A percentile compares a stretch with the other conserved stretches of the same genome.
Evolutionary conservation across 1,284 basidiomycete genomes (phyloP).

Genomic region (Ceratobasidium sp.): DNA sequence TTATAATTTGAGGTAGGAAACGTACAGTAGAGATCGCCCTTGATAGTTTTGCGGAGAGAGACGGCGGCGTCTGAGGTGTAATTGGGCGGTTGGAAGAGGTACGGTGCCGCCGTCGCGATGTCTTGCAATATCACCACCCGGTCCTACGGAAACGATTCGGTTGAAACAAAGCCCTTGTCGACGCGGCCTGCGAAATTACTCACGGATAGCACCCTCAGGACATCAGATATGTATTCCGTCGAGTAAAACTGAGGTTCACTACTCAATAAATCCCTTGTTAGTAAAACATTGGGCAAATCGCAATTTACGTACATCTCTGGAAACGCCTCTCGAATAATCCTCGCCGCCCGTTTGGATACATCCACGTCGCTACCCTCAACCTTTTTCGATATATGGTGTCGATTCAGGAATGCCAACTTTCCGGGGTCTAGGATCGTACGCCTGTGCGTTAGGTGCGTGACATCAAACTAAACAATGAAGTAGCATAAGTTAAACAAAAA

Average conservation of each 20-base stretch:
- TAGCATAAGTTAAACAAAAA: neutral
- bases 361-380: neutral
- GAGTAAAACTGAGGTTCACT: slow-evolving; percentile 56
- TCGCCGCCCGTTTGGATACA: slow-evolving; percentile 38
- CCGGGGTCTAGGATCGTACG: slow-evolving; percentile 74
- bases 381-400: slow-evolving; percentile 71
- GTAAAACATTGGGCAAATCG: neutral
- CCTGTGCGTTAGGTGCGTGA: slow-evolving; percentile 76
- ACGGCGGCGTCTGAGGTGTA: slow-evolving; percentile 65
- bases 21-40: slow-evolving; percentile 60
- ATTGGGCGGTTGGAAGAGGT: slow-evolving; percentile 79
- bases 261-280: slow-evolving; percentile 51
- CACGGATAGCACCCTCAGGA: slow-evolving; percentile 68
- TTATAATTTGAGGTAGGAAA: slow-evolving; percentile 12
- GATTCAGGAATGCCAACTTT: slow-evolving; percentile 82
- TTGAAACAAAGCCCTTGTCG: neutral
- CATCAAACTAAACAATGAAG: slow-evolving; percentile 54
- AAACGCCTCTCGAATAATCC: slow-evolving; percentile 39
- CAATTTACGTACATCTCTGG: slow-evolving; percentile 43
- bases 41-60: slow-evolving; percentile 63
- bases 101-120: slow-evolving; percentile 71
- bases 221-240: slow-evolving; percentile 66
- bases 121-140: slow-evolving; percentile 75
- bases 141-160: slow-evolving; percentile 59
- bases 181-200: slow-evolving; percentile 28